Base-by-base conservation (phyloP, 2,329 filamentous ascomycete species). In the Fusarium sulawesiense region DNA sequence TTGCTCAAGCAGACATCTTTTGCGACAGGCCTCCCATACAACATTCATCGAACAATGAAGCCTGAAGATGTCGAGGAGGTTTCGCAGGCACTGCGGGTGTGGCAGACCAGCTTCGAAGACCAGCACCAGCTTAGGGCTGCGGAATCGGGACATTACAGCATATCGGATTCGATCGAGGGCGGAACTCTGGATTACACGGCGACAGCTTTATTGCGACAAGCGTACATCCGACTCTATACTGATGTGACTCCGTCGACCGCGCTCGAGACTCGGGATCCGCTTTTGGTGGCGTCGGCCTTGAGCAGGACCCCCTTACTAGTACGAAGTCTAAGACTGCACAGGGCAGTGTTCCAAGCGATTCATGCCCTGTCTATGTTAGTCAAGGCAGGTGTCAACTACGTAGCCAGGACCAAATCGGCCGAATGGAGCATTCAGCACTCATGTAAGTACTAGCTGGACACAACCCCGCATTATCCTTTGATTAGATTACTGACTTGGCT, bases 301-400 rank as follows among this genome's bases (percentile, higher is more conserved):
- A 84, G 84, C 56, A 84, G 86, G 49, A 87, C 87, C 20, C 88
- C 89, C 1, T 80, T 86, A 27, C 83, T 91, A 13, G 82, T 86
- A 21, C 84, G 90, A 54, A 89, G 86, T 56, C 80, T 85, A 21
- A 86, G 87, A 32, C 83, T 92, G 25, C 88, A 87, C 34, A 83
- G 89, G 47, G 90, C 90, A 2, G 86, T 92, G 0, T 85, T 91
- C 29, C 90, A 92, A 72, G 88, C 89, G 2, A 87, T 90, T 29
- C 90, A 92, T 74, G 89, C 90, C 1, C 80, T 93, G 37, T 90
- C 89, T 6, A 89, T 91, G 81, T 81, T 90, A 25, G 87, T 91
- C 62, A 90, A 89, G 75, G 83, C 85, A 16, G 88, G 88, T 1
- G 87, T 90, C 21, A 88, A 88, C 70, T 89, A 88, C 70, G 86